Conservation (phyloP, 2,329 filamentous ascomycete genomes). For the Ophiostoma perfectum region DNA sequence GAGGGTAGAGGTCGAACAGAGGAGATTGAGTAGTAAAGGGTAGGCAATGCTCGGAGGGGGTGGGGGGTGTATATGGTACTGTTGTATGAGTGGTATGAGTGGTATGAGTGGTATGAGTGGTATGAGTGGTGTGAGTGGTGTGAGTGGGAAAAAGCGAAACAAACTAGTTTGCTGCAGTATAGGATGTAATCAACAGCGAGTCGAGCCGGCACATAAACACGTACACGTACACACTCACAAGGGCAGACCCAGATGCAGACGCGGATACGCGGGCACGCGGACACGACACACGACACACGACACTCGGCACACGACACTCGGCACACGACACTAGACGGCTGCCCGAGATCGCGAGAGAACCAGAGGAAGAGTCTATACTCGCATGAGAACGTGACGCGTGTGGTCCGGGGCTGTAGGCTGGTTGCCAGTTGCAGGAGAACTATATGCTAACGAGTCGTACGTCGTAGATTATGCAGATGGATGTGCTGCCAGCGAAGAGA, state of each 20-base stretch:
- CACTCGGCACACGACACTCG: not conserved
- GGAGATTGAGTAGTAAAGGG: not conserved
- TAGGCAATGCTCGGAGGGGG: not conserved
- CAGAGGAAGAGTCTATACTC: not conserved
- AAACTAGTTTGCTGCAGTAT: conserved; percentile 8
- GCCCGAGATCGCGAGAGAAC: no score
- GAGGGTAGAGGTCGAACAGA: not conserved
- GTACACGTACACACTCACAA: conserved; percentile 12
- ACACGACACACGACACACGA: not conserved
- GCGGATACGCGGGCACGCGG: conserved; percentile 4
- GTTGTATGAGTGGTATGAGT: not conserved
- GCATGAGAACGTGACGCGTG: not conserved
- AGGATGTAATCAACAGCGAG: conserved; percentile 3
- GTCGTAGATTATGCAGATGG: not conserved
- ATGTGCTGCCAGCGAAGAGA: not conserved
- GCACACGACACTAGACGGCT: not conserved
- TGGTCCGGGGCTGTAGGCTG: not conserved
- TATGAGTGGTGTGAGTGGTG: conserved; percentile 13
- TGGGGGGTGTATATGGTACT: conserved; percentile 13
- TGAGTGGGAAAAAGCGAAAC: conserved; percentile 6
- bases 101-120: no score
- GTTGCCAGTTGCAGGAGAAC: not conserved
- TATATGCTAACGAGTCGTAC: not conserved
- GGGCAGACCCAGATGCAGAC: conserved; percentile 6
- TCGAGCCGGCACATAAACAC: conserved; percentile 4